Percentiles rank a stretch among this genome's conserved stretches.
Conservation (phyloP, 2,329 filamentous ascomycete species). For the Aureobasidium sp. region DNA sequence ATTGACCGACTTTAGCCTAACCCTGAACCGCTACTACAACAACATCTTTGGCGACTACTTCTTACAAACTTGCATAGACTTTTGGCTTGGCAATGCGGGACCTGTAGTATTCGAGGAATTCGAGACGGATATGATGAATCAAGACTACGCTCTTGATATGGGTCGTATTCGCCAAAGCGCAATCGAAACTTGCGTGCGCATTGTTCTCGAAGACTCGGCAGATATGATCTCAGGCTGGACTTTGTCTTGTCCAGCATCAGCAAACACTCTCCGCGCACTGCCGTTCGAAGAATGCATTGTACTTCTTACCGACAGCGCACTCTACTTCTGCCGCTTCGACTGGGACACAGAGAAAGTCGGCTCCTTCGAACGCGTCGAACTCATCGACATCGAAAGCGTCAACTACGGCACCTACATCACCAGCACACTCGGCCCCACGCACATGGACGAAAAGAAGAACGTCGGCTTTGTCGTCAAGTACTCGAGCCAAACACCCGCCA, state of each 20-base stretch:
- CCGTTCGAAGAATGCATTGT: constrained; percentile 86
- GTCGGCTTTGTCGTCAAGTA: constrained; percentile 78
- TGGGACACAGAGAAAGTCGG: constrained; percentile 94
- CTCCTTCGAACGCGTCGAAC: constrained; percentile 77
- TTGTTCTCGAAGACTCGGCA: constrained; percentile 77
- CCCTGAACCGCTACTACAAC: constrained; percentile 67
- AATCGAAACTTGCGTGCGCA: constrained; percentile 78
- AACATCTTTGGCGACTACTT: constrained; percentile 99
- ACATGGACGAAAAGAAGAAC: constrained; percentile 67
- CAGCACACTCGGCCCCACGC: constrained; percentile 68
- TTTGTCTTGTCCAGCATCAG: constrained; percentile 63
- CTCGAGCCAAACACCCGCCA: constrained; percentile 59
- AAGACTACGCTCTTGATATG: constrained; percentile 84
- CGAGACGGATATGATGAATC: constrained; percentile 84
- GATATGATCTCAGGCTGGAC: constrained; percentile 88
- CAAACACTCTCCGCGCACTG: constrained; percentile 57
- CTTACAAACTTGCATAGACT: constrained; percentile 90
- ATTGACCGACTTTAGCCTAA: constrained; percentile 82
- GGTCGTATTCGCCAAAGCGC: constrained; percentile 77
- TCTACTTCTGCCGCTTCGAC: constrained; percentile 88
- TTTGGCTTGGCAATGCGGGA: constrained; percentile 80
- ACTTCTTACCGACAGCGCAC: constrained; percentile 70
- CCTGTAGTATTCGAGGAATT: constrained; percentile 88
- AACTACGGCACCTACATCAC: constrained; percentile 84
- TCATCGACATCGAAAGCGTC: constrained; percentile 64